Evolutionary conservation across 2,329 filamentous ascomycete species (phyloP).

Genomic region (Periglandula ipomoeae): DNA sequence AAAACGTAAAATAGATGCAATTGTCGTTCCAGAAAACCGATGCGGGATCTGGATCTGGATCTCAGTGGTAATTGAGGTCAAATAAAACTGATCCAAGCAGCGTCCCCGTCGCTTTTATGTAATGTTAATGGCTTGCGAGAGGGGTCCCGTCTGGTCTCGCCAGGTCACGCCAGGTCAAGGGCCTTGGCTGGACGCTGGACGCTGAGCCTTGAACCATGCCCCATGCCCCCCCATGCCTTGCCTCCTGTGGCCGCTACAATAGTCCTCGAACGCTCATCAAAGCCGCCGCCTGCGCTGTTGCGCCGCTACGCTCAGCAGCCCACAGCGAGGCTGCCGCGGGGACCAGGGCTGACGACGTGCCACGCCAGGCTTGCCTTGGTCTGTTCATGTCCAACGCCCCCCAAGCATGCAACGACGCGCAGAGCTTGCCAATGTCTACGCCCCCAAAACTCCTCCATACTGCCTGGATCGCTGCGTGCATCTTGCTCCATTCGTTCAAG

Average conservation of each 20-base stretch:
- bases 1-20: constrained; percentile 4
- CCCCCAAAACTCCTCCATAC: neutral
- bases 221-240: neutral
- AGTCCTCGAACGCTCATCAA: neutral
- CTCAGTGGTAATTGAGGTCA: constrained; percentile 18
- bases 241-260: neutral
- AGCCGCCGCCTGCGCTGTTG: neutral
- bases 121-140: constrained; percentile 25
- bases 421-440: neutral
- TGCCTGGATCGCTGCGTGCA: neutral
- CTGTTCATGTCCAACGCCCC: no score
- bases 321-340: neutral
- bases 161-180: no score
- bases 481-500: neutral
- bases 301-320: neutral
- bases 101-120: constrained; percentile 28
- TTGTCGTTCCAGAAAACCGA: neutral
- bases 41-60: constrained; percentile 1
- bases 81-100: constrained; percentile 16
- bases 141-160: no score
- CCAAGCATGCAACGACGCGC: no score
- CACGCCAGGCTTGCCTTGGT: no score
- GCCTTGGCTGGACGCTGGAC: neutral
- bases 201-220: neutral
- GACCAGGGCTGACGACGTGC: neutral